Conservation (phyloP, 2,329 filamentous ascomycete species). For the Immersiporthe knoxdaviesiana region DNA sequence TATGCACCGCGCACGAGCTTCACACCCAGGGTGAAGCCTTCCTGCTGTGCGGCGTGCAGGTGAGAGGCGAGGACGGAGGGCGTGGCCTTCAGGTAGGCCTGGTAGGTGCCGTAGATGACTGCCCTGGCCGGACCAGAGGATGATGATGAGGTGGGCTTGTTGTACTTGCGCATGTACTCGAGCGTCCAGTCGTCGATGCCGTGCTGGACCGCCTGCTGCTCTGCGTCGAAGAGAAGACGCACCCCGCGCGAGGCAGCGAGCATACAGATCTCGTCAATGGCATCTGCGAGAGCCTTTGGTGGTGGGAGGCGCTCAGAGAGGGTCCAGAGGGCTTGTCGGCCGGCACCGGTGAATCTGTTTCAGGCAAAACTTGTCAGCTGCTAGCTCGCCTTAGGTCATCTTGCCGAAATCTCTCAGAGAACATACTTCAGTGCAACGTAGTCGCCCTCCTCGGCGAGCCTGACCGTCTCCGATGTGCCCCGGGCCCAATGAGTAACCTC, state of each 20-base stretch:
- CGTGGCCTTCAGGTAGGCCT: constrained; percentile 72
- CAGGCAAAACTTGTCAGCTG: not conserved
- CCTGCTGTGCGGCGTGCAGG: constrained; percentile 59
- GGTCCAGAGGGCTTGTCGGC: constrained; percentile 69
- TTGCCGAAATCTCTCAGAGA: not conserved
- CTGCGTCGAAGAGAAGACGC: constrained; percentile 80
- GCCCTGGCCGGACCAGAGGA: constrained; percentile 51
- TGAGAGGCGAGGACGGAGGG: constrained; percentile 62
- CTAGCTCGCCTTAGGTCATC: not conserved
- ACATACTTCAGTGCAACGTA: constrained; percentile 67
- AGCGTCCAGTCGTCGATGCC: constrained; percentile 84
- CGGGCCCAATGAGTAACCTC: constrained; percentile 74
- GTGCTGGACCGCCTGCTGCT: constrained; percentile 76
- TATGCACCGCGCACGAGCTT: constrained; percentile 80
- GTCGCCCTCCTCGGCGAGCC: constrained; percentile 70
- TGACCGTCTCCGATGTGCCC: constrained; percentile 75
- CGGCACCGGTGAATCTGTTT: constrained; percentile 75
- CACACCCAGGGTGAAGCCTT: constrained; percentile 69
- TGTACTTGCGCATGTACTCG: constrained; percentile 76
- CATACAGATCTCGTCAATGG: constrained; percentile 75
- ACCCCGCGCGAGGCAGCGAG: constrained; percentile 71
- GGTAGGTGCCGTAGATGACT: constrained; percentile 80
- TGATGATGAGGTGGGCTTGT: constrained; percentile 47
- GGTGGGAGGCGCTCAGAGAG: constrained; percentile 67
- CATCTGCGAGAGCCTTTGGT: constrained; percentile 64